Percentiles rank a stretch among this genome's conserved stretches.
Evolutionary conservation across 306 rosid genomes (phyloP).

Genomic region (Sesbania bispinosa): DNA sequence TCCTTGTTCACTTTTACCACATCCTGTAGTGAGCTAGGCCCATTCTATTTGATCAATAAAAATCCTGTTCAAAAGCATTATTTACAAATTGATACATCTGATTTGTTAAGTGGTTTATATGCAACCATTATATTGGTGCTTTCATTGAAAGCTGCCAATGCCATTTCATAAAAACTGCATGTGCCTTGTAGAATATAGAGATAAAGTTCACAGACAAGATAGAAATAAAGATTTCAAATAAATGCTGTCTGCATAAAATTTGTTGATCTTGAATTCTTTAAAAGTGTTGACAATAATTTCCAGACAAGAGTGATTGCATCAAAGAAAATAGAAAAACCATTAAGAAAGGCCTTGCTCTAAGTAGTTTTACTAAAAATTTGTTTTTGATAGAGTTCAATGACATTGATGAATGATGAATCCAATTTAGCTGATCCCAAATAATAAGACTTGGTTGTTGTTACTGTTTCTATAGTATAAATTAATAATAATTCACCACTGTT

Average conservation of each 20-base stretch:
- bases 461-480: background rate
- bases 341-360: background rate
- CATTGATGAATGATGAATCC: background rate
- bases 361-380: background rate
- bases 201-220: background rate
- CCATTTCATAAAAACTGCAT: no score
- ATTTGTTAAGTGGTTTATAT: no score
- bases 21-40: no score
- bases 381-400: background rate
- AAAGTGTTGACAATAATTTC: background rate
- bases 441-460: background rate
- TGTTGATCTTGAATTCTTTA: background rate
- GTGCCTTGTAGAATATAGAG: background rate
- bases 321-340: constrained; percentile 5
- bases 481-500: background rate
- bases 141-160: no score
- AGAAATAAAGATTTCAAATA: background rate
- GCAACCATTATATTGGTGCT: no score
- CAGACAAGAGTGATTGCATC: background rate
- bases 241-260: background rate
- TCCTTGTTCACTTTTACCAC: no score
- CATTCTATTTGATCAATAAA: no score
- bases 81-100: no score
- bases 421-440: background rate
- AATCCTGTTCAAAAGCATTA: no score